Percentiles rank a stretch among this genome's conserved stretches.
Conservation (phyloP, 2,329 filamentous ascomycete species). For the Fonsecaea monophora region DNA sequence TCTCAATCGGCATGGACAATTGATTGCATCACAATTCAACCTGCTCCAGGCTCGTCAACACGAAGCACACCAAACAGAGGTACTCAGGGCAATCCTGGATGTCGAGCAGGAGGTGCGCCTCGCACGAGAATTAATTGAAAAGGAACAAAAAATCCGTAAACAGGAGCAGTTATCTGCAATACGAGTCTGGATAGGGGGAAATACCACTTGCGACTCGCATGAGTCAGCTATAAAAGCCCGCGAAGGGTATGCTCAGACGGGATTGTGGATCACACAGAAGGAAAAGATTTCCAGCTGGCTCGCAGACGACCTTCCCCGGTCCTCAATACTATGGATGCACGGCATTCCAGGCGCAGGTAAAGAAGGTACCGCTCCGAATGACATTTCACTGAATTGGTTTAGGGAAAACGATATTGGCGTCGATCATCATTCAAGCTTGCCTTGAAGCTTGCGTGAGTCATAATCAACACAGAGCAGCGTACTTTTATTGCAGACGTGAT, state of each 20-base stretch:
- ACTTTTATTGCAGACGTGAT: slow-evolving; percentile 53
- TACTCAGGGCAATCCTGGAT: slow-evolving; percentile 8
- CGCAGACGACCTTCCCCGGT: slow-evolving; percentile 28
- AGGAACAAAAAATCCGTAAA: neutral
- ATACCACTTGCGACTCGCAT: neutral
- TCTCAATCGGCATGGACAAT: slow-evolving; percentile 30
- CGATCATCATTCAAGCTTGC: slow-evolving; percentile 43
- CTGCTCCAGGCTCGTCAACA: slow-evolving; percentile 36
- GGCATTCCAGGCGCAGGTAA: slow-evolving; percentile 45
- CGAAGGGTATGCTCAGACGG: slow-evolving; percentile 32
- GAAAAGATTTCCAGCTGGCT: slow-evolving; percentile 32
- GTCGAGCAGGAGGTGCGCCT: neutral
- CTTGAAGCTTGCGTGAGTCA: slow-evolving; percentile 41
- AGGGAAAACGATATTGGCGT: slow-evolving; percentile 52
- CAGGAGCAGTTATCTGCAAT: neutral
- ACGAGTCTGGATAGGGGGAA: neutral
- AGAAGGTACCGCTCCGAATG: slow-evolving; percentile 10
- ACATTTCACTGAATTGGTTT: slow-evolving; percentile 40
- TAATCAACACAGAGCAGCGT: slow-evolving; percentile 42
- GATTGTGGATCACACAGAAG: slow-evolving; percentile 37
- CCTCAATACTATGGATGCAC: slow-evolving; percentile 15
- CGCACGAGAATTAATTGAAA: neutral
- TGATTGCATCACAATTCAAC: slow-evolving; percentile 39
- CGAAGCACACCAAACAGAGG: slow-evolving; percentile 8
- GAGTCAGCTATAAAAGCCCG: slow-evolving; percentile 23